These are phyloP conservation scores for Termitomyces sp. DNA, from an alignment of 768 basidiomycete genomes.

Conservation along the genomic window DNA sequence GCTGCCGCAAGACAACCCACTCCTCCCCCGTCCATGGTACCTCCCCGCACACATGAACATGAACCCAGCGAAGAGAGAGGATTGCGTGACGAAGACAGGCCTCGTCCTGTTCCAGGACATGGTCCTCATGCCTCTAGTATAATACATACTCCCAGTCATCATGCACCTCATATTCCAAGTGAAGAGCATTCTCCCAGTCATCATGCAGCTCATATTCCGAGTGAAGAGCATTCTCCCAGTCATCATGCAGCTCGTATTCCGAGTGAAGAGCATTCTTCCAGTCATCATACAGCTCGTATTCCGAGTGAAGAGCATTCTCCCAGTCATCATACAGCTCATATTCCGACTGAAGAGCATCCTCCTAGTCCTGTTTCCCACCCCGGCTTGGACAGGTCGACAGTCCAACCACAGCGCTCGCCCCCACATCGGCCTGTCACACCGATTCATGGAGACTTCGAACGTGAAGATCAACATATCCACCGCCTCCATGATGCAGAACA, in stretches of 20 bases:
- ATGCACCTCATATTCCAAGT: neutral
- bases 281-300: neutral
- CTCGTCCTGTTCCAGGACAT: conserved; percentile 12
- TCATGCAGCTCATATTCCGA: neutral
- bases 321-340: conserved; percentile 1
- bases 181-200: neutral
- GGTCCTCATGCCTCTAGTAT: neutral
- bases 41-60: neutral
- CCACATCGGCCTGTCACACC: conserved; percentile 32
- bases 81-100: neutral
- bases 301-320: neutral
- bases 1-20: neutral
- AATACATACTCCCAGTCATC: neutral
- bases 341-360: neutral
- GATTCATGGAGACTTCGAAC: conserved; percentile 35
- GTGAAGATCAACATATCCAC: conserved; percentile 49
- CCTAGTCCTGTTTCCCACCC: neutral
- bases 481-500: conserved; percentile 49
- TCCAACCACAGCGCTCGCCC: conserved; percentile 22
- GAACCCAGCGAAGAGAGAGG: neutral
- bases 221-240: neutral
- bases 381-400: conserved; percentile 3
- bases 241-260: neutral
- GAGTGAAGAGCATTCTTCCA: neutral
- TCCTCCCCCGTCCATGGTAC: neutral